Percentiles rank a stretch among this genome's conserved stretches.
Evolutionary conservation across 2,329 filamentous ascomycete genomes (phyloP).

Genomic region (Phialophora tarda): DNA sequence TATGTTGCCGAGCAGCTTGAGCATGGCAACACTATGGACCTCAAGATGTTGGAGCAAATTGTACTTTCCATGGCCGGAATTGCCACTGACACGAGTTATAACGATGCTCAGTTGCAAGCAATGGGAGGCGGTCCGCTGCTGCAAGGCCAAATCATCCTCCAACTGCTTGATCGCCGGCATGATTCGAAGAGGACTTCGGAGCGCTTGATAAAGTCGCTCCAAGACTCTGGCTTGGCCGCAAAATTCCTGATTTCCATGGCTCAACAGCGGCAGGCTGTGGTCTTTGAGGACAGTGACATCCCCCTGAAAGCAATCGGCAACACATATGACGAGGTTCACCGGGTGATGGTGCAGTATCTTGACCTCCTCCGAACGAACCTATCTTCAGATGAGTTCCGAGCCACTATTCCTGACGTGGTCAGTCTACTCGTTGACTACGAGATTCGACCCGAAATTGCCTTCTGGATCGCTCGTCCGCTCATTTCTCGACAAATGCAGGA

Average conservation of each 20-base stretch:
- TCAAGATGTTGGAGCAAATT: slow-evolving; percentile 89
- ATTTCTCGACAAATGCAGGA: slow-evolving; percentile 68
- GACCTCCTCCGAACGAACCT: slow-evolving; percentile 85
- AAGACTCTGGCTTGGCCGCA: slow-evolving; percentile 76
- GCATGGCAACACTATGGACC: slow-evolving; percentile 81
- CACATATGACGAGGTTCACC: slow-evolving; percentile 87
- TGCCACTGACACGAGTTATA: slow-evolving; percentile 83
- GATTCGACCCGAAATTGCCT: slow-evolving; percentile 79
- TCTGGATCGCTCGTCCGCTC: slow-evolving; percentile 78
- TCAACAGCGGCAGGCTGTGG: slow-evolving; percentile 85
- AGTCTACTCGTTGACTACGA: slow-evolving; percentile 78
- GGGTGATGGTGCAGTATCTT: slow-evolving; percentile 83
- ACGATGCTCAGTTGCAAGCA: slow-evolving; percentile 81
- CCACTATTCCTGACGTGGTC: slow-evolving; percentile 74
- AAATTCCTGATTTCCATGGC: slow-evolving; percentile 88
- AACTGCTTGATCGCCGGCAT: slow-evolving; percentile 81
- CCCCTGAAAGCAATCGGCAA: slow-evolving; percentile 89
- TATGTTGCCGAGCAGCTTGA: slow-evolving; percentile 87
- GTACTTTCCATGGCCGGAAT: slow-evolving; percentile 94
- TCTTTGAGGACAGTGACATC: slow-evolving; percentile 74
- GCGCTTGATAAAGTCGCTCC: slow-evolving; percentile 78
- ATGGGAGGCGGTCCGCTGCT: slow-evolving; percentile 86
- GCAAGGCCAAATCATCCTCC: slow-evolving; percentile 77
- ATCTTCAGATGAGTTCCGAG: slow-evolving; percentile 75
- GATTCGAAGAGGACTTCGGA: slow-evolving; percentile 75